Evolutionary conservation across 805 yeast genomes (phyloP), one percentile per base, ranked within the genome.

Genomic region (Schwanniomyces pseudopolymorphus): DNA sequence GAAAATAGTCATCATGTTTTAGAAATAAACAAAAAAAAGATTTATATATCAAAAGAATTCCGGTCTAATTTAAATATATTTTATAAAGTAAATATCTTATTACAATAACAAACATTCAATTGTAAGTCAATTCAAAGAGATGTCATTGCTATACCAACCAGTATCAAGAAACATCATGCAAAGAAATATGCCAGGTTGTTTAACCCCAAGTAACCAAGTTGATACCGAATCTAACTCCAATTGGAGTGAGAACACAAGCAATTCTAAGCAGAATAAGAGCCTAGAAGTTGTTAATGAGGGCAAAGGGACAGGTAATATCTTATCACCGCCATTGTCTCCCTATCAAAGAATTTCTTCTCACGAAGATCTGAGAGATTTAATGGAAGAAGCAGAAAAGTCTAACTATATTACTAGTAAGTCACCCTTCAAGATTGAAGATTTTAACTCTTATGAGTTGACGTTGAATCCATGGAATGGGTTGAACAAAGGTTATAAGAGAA

Each of bases 381-480:
- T 25, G 3, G 3, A 8, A 9, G 37, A 38, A 13, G 33, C 28
- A 11, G 36, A 28, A 8, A 20, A 33, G 28, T 26, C 44, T 13
- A 17, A 35, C 28, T 58, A 55, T 43, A 55, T 63, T 40, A 45
- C 52, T 22, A 50, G 49, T 13, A 51, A 53, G n/a, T 51, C 58
- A 25, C 63, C 74, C 31, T 81, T 78, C 63, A 82, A 81, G 45
- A 52, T 81, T 39, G 79, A 78, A 46, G 70, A 75, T 53, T 69
- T 66, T 53, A 68, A 70, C 43, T 69, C 76, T 36, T 73, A 74
- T 51, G 67, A 72, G 35, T 62, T 83, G 50, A 74, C 70, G 31
- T 69, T 84, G 46, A 72, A 75, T 54, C 80, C 87, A 4, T 81
- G 83, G 79, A 51, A 61, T 8, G 70, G 70, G 37, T 57, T 79